Evolutionary conservation across 192 early-diverging fungal genomes (phyloP).

Genomic region (Linderina pennispora): DNA sequence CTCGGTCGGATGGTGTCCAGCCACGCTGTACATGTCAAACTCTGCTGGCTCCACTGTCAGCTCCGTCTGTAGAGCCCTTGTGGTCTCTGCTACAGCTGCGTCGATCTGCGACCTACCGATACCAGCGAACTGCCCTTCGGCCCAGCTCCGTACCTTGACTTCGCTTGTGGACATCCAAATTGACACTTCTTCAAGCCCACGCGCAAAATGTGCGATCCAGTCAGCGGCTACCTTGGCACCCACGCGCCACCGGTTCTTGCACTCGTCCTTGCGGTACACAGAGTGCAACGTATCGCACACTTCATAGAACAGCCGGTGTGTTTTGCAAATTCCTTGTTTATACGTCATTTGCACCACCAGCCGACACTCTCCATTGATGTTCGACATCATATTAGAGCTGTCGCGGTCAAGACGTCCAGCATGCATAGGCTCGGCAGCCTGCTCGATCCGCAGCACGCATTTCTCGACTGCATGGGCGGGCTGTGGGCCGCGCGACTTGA

Average conservation of each 20-base stretch:
- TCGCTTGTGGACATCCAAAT: conserved; percentile 22
- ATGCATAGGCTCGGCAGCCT: conserved; percentile 6
- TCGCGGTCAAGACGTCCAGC: too few relatives aligned
- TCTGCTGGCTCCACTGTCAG: conserved; percentile 32
- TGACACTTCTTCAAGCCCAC: conserved; percentile 42
- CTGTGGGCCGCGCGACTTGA: conserved; percentile 18
- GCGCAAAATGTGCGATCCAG: conserved; percentile 45
- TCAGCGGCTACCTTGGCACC: conserved; percentile 28
- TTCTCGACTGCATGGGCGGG: conserved; percentile 20
- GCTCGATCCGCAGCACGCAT: conserved; percentile 36
- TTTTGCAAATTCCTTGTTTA: conserved; percentile 39
- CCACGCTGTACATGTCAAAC: conserved; percentile 38
- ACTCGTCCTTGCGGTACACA: conserved; percentile 28
- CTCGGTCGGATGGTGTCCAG: conserved; percentile 18
- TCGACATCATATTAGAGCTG: background rate
- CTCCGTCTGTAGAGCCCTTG: conserved; percentile 35
- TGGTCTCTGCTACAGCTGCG: conserved; percentile 13
- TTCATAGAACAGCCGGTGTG: conserved; percentile 46
- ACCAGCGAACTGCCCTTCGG: conserved; percentile 15
- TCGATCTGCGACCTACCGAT: conserved; percentile 13
- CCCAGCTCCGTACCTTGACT: conserved; percentile 36
- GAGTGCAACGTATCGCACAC: conserved; percentile 37
- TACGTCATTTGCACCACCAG: conserved; percentile 36
- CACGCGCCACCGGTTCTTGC: conserved; percentile 37
- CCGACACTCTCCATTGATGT: conserved; percentile 19